A percentile compares a stretch with the other conserved stretches of the same genome.
These are phyloP conservation scores for Evernia prunastri DNA, from an alignment of 495 filamentous ascomycete species.

Conservation along the genomic window DNA sequence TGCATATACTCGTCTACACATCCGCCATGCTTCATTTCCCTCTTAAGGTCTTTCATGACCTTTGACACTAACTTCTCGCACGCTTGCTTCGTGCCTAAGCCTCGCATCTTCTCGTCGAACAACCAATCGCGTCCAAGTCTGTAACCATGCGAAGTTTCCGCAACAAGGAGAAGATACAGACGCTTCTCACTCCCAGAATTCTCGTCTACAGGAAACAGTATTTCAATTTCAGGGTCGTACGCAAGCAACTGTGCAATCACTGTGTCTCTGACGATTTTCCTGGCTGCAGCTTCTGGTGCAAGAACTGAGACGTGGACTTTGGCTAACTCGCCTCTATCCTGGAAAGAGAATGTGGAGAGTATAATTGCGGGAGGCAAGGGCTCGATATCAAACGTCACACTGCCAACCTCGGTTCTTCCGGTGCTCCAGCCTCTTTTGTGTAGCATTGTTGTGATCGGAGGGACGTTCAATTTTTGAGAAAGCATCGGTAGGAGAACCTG, in stretches of 20 bases:
- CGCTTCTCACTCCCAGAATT: conserved; percentile 54
- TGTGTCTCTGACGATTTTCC: conserved; percentile 14
- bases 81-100: conserved; percentile 1
- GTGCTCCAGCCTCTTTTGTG: conserved; percentile 60
- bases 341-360: conserved; percentile 43
- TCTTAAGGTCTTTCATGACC: conserved; percentile 52
- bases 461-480: conserved; percentile 50
- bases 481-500: conserved; percentile 71
- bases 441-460: conserved; percentile 48
- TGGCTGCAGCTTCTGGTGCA: conserved; percentile 34
- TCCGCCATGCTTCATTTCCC: conserved; percentile 49
- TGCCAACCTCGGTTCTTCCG: conserved; percentile 51
- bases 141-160: conserved; percentile 53
- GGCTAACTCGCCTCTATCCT: conserved; percentile 44
- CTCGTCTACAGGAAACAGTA: conserved; percentile 47
- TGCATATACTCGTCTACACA: conserved; percentile 65
- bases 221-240: conserved; percentile 41
- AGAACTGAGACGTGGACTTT: conserved; percentile 57
- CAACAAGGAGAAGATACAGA: conserved; percentile 68
- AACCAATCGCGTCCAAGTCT: conserved; percentile 63
- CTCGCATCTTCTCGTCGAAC: conserved; percentile 38
- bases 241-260: conserved; percentile 17
- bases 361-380: conserved; percentile 41
- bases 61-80: conserved; percentile 33
- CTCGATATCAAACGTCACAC: conserved; percentile 51